Percentiles rank a stretch among this genome's conserved stretches.
Evolutionary conservation across 441 rosid genomes (phyloP).

Genomic region (Flueggea neowawraea): DNA sequence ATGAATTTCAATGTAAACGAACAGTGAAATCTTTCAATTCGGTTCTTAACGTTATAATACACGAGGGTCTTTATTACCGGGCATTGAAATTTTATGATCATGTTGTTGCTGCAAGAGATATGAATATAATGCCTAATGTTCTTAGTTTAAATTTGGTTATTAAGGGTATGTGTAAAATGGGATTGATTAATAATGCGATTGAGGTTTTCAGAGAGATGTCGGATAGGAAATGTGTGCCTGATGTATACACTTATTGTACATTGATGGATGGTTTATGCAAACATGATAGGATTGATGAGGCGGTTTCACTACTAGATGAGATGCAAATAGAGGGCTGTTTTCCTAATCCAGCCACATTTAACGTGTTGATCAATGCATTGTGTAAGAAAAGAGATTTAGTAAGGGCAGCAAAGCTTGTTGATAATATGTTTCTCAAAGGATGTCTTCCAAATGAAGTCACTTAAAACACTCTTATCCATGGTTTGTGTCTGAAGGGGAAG

Average conservation of each 20-base stretch:
- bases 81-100: constrained; percentile 67
- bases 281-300: constrained; percentile 76
- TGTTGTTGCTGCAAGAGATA: constrained; percentile 39
- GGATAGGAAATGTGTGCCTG: constrained; percentile 48
- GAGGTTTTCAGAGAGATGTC: constrained; percentile 78
- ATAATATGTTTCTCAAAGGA: constrained; percentile 93
- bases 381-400: constrained; percentile 80
- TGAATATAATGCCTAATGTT: constrained; percentile 55
- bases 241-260: constrained; percentile 80
- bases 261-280: constrained; percentile 96
- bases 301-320: constrained; percentile 82
- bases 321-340: constrained; percentile 93
- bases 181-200: constrained; percentile 64
- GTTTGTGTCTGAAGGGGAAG: constrained; percentile 77
- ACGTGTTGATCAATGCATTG: constrained; percentile 80
- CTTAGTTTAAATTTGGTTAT: constrained; percentile 75
- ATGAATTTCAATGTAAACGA: constrained; percentile 51
- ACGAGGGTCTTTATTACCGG: constrained; percentile 49
- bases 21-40: constrained; percentile 59
- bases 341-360: constrained; percentile 61
- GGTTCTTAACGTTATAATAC: constrained; percentile 63
- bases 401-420: constrained; percentile 79
- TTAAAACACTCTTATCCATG: constrained; percentile 86
- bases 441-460: constrained; percentile 79
- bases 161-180: constrained; percentile 70